Evolutionary conservation across 306 rosid species (phyloP).

Genomic region (Lupinus albus): DNA sequence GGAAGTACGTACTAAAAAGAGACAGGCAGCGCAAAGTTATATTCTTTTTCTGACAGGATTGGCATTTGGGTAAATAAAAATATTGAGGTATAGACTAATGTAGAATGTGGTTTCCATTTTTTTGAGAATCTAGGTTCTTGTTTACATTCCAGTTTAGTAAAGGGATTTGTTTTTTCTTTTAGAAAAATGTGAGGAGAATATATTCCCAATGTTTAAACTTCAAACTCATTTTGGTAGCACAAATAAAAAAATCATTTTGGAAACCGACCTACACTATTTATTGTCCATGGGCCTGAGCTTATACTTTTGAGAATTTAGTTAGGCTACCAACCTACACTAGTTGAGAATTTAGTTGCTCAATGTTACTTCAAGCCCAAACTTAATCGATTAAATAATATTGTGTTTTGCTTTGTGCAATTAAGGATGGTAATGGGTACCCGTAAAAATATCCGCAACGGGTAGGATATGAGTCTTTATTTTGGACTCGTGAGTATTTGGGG

Average conservation of each 20-base stretch:
- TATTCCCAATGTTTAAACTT: slow-evolving; percentile 1
- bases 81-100: slow-evolving; percentile 13
- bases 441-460: no score
- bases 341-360: no score
- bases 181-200: slow-evolving; percentile 38
- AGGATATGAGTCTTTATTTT: no score
- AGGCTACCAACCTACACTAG: no score
- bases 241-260: not conserved
- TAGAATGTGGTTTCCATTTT: slow-evolving; percentile 30
- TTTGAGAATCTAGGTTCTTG: slow-evolving; percentile 23
- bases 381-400: no score
- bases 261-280: not conserved
- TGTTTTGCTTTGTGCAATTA: no score
- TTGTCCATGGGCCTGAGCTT: no score
- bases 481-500: no score
- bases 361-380: no score
- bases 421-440: no score
- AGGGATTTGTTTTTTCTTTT: slow-evolving; percentile 15
- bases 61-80: slow-evolving; percentile 26
- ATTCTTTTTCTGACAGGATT: slow-evolving; percentile 1
- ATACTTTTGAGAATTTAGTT: no score
- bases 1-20: slow-evolving; percentile 25
- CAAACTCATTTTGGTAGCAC: no score
- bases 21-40: slow-evolving; percentile 20
- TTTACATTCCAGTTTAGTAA: slow-evolving; percentile 19